Evolutionary conservation across 2,329 filamentous ascomycete genomes (phyloP), one percentile per base, ranked within the genome.

Genomic region (Diaporthe sp.): DNA sequence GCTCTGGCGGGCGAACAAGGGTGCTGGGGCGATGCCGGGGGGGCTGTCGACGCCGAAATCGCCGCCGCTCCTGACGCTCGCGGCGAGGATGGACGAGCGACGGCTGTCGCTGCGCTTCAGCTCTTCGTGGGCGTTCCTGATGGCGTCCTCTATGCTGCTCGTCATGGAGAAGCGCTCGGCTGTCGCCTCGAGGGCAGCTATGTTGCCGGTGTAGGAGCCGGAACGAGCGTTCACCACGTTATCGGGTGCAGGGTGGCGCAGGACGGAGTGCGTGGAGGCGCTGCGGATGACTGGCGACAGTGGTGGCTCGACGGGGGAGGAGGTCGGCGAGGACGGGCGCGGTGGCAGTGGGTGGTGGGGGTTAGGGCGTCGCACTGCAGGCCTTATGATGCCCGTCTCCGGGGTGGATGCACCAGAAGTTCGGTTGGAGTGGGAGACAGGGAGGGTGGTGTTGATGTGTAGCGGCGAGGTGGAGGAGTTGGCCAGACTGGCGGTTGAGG

Each of bases 131-230:
- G 95, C 87, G 80, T 93, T 91, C 75, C 93, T 90, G 79, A 95
- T 96, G 79, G 94, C 93, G 85, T 94, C 91, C 79, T 94, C 93
- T 80, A 95, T 94, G 77, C 94, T 94, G 77, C 92, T 94, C 74
- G 92, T 92, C 86, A 90, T 90, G 79, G 93, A 94, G 82, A 96
- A 87, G 78, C 92, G 89, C 83, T 95, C 94, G 67, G 94, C 94
- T 15, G 92, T 93, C 78, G 93, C 92, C 83, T 96, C 94, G 77
- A 96, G 90, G 68, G 92, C 90, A 78, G 92, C 91, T 77, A 96
- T 92, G 85, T 93, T 95, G 81, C 88, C 89, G 25, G 89, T 85
- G 81, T 91, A 92, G 44, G 90, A 90, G 37, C 89, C 91, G 75
- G 92, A 90, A 74, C 92, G 87, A 69, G 88, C 87, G 81, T 90